These are phyloP conservation scores for Mucor lusitanicus DNA, from an alignment of 371 early-diverging fungal genomes.

Conservation along the genomic window DNA sequence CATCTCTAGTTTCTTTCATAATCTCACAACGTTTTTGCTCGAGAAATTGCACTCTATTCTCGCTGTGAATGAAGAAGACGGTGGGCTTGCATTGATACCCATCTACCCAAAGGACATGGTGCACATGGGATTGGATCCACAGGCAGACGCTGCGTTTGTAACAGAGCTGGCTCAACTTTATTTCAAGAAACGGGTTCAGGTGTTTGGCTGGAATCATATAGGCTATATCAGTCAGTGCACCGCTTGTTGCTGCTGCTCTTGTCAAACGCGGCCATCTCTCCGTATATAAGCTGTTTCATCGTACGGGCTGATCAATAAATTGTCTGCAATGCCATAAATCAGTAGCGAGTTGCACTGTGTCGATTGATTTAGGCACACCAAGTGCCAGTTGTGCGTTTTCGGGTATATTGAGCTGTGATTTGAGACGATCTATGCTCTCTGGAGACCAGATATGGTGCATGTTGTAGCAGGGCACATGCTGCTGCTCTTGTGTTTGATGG, in stretches of 20 bases:
- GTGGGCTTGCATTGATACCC: conserved; percentile 12
- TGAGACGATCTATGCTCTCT: background rate
- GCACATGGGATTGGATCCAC: conserved; percentile 49
- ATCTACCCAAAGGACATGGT: conserved; percentile 46
- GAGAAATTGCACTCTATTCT: conserved; percentile 31
- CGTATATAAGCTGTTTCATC: conserved; percentile 3
- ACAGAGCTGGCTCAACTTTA: conserved; percentile 42
- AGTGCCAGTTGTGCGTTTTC: background rate
- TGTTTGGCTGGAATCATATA: conserved; percentile 20
- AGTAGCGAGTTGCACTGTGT: conserved; percentile 15
- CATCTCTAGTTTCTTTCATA: conserved; percentile 43
- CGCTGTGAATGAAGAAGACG: conserved; percentile 25
- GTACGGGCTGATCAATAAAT: background rate
- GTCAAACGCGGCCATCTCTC: background rate
- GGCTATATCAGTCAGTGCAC: conserved; percentile 1
- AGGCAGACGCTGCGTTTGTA: conserved; percentile 42
- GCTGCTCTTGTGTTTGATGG: conserved; percentile 3
- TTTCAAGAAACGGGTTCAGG: conserved; percentile 37
- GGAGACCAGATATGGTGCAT: conserved; percentile 11
- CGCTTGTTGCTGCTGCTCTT: background rate
- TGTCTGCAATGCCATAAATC: conserved; percentile 23
- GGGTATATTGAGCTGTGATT: background rate
- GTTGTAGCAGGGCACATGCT: conserved; percentile 22
- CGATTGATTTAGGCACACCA: conserved; percentile 10
- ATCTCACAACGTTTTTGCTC: conserved; percentile 34